Evolutionary conservation across 1,139 yeast genomes (phyloP), one percentile per base, ranked within the genome.

Genomic region (Arxiozyma slooffiae): DNA sequence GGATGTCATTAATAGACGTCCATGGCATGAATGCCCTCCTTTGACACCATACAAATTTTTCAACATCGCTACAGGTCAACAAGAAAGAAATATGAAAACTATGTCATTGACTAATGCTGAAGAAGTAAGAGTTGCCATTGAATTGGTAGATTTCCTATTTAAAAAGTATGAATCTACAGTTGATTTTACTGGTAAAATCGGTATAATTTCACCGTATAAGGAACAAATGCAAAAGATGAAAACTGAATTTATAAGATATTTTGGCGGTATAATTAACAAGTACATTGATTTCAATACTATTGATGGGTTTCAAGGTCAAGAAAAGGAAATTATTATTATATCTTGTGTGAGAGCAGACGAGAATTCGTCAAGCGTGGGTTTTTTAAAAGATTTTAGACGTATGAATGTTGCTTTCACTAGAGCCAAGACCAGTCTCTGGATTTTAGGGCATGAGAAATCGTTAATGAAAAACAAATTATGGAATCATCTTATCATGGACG

Each of bases 291-390:
- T 94, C 70, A 89, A 90, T 61, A 89, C 99, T 0, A 92, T 92
- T 52, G 98, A 92, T 73, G 98, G 98, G 1, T 92, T 89, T 65
- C 98, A 92, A 72, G 98, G 98, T 59, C 97, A 92, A 67, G 98
- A 92, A 64, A 92, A 90, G 66, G 97, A 92, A 58, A 81, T 94
- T 49, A 87, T 92, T 55, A 80, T 92, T 45, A 82, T 92, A 75
- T 89, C 97, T 0, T 90, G 97, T 78, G 98, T 94, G 7, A 78
- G 98, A 62, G 95, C 96, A 3, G 81, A 80, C 62, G 79, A 77
- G 17, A 67, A 65, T 11, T 64, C 62, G 41, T 55, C 64, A 2
- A 71, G 87, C 50, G 92, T 90, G 55, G 97, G 97, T 26, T 90
- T 90, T 68, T 77, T 90, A 67, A 82, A 85, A 55, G 97, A 90